These are phyloP conservation scores for Nematocida parisii DNA, from an alignment of 371 early-diverging fungal species.

Conservation along the genomic window DNA sequence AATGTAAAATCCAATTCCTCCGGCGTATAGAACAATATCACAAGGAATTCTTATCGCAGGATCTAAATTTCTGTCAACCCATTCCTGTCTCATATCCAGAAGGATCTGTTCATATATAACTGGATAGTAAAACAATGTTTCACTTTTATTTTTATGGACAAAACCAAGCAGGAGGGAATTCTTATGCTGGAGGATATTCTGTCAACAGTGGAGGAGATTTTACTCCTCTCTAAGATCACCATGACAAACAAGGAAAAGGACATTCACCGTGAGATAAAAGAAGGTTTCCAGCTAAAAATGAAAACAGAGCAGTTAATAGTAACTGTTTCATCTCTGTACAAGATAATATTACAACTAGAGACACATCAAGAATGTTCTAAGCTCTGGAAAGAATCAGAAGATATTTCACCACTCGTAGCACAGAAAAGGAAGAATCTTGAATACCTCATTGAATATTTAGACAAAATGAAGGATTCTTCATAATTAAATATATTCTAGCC, in stretches of 20 bases:
- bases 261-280: conserved; percentile 49
- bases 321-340: conserved; percentile 24
- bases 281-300: conserved; percentile 42
- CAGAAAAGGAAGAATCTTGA: conserved; percentile 16
- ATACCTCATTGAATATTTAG: background rate
- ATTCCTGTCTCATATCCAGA: conserved; percentile 39
- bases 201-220: conserved; percentile 28
- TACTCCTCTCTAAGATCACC: conserved; percentile 17
- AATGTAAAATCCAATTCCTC: conserved; percentile 17
- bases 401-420: conserved; percentile 8
- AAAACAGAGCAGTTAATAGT: conserved; percentile 36
- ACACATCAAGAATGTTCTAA: background rate
- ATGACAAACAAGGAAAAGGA: conserved; percentile 25
- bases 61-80: conserved; percentile 24
- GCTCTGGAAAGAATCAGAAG: conserved; percentile 12
- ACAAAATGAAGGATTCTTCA: background rate
- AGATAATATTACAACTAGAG: conserved; percentile 23
- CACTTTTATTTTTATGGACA: conserved; percentile 55
- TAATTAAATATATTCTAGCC: no score
- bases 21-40: conserved; percentile 16
- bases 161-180: conserved; percentile 34
- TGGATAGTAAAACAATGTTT: conserved; percentile 28
- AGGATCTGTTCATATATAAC: background rate
- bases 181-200: conserved; percentile 48
- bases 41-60: conserved; percentile 28